phyloP scores from a whole-genome alignment of 192 early-diverging fungal genomes.

The Coemansia guatemalensis region DNA sequence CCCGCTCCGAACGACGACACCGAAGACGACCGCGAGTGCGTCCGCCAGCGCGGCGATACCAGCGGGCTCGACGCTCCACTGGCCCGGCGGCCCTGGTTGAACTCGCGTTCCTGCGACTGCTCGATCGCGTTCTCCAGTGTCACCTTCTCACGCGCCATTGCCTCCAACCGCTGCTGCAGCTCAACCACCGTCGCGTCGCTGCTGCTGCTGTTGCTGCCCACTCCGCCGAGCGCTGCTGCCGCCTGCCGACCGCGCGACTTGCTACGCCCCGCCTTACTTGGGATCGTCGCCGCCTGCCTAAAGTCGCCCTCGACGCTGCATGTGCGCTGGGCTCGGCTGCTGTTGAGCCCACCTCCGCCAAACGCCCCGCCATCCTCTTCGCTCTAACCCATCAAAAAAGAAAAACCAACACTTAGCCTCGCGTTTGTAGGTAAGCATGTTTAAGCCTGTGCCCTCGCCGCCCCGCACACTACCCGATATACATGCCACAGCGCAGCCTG shows the following conservation, averaged over 20 bases:
- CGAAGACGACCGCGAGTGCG: slow-evolving; percentile 52
- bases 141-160: slow-evolving; percentile 85
- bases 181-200: slow-evolving; percentile 46
- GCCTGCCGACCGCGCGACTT: slow-evolving; percentile 36
- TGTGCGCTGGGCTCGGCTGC: slow-evolving; percentile 14
- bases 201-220: slow-evolving; percentile 11
- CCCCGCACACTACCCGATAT: no score
- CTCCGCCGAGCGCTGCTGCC: slow-evolving; percentile 3
- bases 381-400: slow-evolving; percentile 5
- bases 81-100: slow-evolving; percentile 68
- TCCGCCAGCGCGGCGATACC: slow-evolving; percentile 45
- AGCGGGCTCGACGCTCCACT: slow-evolving; percentile 75
- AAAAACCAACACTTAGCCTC: background rate
- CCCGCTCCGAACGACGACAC: slow-evolving; percentile 51
- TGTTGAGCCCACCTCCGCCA: slow-evolving; percentile 1
- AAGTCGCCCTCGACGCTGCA: slow-evolving; percentile 27
- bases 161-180: slow-evolving; percentile 69
- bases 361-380: slow-evolving; percentile 15
- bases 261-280: slow-evolving; percentile 16
- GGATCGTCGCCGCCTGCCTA: slow-evolving; percentile 22
- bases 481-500: no score
- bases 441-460: no score
- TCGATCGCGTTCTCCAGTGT: slow-evolving; percentile 88
- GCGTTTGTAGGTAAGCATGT: background rate
- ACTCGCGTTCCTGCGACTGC: slow-evolving; percentile 90